Percentiles rank a stretch among this genome's conserved stretches.
phyloP scores from a whole-genome alignment of 2,329 filamentous ascomycete species.

The Malbranchea zuffiana region DNA sequence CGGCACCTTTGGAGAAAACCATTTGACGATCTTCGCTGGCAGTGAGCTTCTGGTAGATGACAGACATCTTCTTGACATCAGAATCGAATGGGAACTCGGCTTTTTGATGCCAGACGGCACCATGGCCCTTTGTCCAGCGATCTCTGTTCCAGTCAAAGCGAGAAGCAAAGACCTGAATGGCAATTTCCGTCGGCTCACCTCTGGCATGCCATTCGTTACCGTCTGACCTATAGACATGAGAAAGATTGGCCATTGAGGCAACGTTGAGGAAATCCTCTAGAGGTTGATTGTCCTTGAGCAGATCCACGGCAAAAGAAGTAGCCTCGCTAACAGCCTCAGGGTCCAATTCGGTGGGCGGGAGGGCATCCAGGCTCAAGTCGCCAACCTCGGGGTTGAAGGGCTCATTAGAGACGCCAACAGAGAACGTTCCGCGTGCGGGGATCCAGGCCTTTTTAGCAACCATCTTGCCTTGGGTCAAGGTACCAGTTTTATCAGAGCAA shows the following conservation, averaged over 20 bases:
- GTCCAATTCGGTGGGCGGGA: constrained; percentile 23
- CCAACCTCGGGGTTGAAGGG: constrained; percentile 49
- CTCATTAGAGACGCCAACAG: constrained; percentile 44
- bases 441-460: constrained; percentile 51
- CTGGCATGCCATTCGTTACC: constrained; percentile 50
- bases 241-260: constrained; percentile 55
- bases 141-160: constrained; percentile 55
- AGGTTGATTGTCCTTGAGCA: constrained; percentile 38
- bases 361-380: constrained; percentile 32
- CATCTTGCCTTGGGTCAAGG: constrained; percentile 54
- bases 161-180: constrained; percentile 62
- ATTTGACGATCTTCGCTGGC: constrained; percentile 20
- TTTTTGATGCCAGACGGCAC: constrained; percentile 45
- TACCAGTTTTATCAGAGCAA: constrained; percentile 50
- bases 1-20: constrained; percentile 35
- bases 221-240: constrained; percentile 47
- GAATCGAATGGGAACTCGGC: constrained; percentile 66
- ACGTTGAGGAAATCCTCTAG: constrained; percentile 51
- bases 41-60: constrained; percentile 44
- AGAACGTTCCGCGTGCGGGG: constrained; percentile 47
- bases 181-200: constrained; percentile 61
- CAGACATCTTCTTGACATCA: constrained; percentile 65
- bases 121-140: constrained; percentile 41
- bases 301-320: constrained; percentile 20
- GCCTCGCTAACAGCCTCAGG: constrained; percentile 19